Percentiles rank a stretch among this genome's conserved stretches.
These are phyloP conservation scores for Solanum pimpinellifolium DNA, from an alignment of 257 asterid species.

Conservation along the genomic window DNA sequence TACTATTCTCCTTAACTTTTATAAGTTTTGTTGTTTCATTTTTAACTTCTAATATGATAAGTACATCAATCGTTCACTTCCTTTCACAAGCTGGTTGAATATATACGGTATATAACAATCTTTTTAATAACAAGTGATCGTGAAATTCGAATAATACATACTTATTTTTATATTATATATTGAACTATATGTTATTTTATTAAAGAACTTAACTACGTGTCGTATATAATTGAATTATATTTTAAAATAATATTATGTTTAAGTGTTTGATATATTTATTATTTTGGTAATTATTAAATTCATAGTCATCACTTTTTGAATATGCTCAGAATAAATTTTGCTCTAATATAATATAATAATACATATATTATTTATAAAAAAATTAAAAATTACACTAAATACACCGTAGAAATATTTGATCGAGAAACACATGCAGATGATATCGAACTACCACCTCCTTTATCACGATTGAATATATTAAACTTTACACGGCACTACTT, in stretches of 20 bases:
- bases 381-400: background rate
- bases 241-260: background rate
- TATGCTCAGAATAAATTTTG: background rate
- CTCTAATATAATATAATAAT: background rate
- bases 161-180: no score
- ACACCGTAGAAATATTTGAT: no score
- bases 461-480: background rate
- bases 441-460: background rate
- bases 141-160: no score
- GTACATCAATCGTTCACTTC: no score
- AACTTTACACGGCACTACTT: background rate
- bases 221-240: background rate
- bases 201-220: background rate
- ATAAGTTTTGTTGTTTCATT: no score
- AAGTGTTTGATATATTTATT: background rate
- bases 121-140: no score
- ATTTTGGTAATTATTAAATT: no score
- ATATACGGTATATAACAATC: no score
- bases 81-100: no score
- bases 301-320: no score
- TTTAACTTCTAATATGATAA: no score
- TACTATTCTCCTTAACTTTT: background rate
- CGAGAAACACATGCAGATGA: background rate
- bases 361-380: no score
- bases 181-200: background rate